A percentile compares a stretch with the other conserved stretches of the same genome.
Evolutionary conservation across 345 rosid genomes (phyloP).

Genomic region (Dipteronia sinensis): DNA sequence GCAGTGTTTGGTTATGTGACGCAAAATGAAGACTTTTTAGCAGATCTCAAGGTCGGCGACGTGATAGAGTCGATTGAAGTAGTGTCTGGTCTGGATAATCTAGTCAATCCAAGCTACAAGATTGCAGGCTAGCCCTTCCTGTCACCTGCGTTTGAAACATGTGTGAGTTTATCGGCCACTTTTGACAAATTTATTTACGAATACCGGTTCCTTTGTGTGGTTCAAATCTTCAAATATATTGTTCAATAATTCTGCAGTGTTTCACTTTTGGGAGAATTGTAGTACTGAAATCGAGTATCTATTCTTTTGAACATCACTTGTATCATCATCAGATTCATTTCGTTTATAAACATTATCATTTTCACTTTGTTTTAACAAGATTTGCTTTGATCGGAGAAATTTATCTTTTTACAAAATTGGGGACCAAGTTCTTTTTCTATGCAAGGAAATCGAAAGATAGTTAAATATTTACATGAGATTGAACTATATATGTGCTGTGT

Average conservation of each 20-base stretch:
- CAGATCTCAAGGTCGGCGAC: constrained; percentile 98
- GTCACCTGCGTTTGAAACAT: not conserved
- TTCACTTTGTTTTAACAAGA: not conserved
- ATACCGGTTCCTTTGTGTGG: constrained; percentile 3
- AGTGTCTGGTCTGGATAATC: constrained; percentile 89
- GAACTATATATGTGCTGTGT: too few species aligned
- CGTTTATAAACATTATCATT: not conserved
- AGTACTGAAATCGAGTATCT: constrained; percentile 20
- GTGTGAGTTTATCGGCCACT: not conserved
- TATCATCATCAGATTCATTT: not conserved
- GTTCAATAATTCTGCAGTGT: constrained; percentile 4
- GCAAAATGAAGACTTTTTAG: constrained; percentile 75
- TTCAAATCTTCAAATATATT: constrained; percentile 3
- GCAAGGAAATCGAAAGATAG: not conserved
- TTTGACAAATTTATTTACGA: not conserved
- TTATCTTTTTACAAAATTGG: not conserved
- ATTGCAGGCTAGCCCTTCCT: constrained; percentile 64
- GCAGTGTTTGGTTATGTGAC: constrained; percentile 94
- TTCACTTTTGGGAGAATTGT: not conserved
- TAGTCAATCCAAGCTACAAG: constrained; percentile 93
- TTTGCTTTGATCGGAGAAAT: not conserved
- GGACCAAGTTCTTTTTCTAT: not conserved
- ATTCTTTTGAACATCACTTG: constrained; percentile 26
- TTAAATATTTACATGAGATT: not conserved
- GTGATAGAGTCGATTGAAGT: constrained; percentile 87